Conservation (phyloP, 768 basidiomycete genomes). For the Leucocoprinus birnbaumii region DNA sequence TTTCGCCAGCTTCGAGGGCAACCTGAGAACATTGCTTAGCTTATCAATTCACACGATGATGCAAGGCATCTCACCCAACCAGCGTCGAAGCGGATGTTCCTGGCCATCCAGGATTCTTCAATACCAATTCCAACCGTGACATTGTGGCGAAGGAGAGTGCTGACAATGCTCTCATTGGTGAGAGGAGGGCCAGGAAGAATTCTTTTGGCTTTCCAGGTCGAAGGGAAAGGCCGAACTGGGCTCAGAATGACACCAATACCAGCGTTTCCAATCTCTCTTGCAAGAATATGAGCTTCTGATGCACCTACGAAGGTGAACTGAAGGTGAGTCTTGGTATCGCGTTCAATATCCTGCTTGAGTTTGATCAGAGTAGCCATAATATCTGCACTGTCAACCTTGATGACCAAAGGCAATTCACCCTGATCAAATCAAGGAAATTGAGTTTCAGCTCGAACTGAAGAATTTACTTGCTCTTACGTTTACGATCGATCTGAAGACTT, state of each 20-base stretch:
- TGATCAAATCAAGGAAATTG: conserved; percentile 15
- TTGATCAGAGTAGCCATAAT: conserved; percentile 61
- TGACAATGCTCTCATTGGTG: conserved; percentile 49
- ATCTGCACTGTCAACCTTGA: conserved; percentile 64
- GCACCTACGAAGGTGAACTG: conserved; percentile 54
- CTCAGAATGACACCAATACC: conserved; percentile 68
- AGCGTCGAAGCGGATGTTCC: conserved; percentile 70
- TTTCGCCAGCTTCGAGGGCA: conserved; percentile 25
- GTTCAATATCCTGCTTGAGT: conserved; percentile 64
- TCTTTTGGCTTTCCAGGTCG: conserved; percentile 59
- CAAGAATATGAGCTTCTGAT: conserved; percentile 69
- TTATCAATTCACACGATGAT: not conserved
- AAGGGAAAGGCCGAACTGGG: conserved; percentile 68
- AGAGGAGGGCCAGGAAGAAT: conserved; percentile 46
- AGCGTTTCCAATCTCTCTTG: conserved; percentile 65
- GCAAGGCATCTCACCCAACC: conserved; percentile 57
- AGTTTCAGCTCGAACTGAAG: not conserved
- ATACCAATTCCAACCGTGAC: conserved; percentile 70
- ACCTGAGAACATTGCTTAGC: conserved; percentile 17
- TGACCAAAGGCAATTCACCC: conserved; percentile 59
- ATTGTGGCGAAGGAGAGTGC: conserved; percentile 54
- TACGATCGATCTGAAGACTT: conserved; percentile 40
- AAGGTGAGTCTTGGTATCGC: conserved; percentile 33
- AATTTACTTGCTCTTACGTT: conserved; percentile 29
- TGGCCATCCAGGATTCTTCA: conserved; percentile 51